phyloP scores from a whole-genome alignment of 345 rosid genomes.

The Eucalyptus marginata region DNA sequence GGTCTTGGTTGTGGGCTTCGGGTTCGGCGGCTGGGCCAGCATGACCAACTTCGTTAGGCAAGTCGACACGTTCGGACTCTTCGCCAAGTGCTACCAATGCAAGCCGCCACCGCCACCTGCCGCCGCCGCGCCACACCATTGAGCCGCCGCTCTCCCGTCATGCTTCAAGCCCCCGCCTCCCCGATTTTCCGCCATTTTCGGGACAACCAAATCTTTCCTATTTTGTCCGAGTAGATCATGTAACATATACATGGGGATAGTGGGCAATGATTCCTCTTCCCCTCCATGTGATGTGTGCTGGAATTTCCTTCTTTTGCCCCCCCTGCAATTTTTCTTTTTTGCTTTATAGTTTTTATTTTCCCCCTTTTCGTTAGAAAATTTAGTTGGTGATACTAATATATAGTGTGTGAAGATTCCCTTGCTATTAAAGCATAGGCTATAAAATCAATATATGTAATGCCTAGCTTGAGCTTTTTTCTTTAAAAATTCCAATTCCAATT shows the following conservation, averaged over 20 bases:
- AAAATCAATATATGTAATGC: slow-evolving; percentile 7
- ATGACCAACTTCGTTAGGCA: slow-evolving; percentile 80
- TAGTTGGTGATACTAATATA: slow-evolving; percentile 8
- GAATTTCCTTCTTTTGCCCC: neutral
- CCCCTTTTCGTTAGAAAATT: neutral
- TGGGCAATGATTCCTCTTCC: neutral
- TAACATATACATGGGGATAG: neutral
- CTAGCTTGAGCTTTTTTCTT: neutral
- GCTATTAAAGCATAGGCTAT: slow-evolving; percentile 22
- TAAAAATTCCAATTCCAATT: neutral
- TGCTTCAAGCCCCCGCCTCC: neutral
- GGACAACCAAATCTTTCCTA: neutral
- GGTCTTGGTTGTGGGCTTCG: slow-evolving; percentile 85
- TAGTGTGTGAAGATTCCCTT: slow-evolving; percentile 19
- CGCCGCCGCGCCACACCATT: slow-evolving; percentile 6
- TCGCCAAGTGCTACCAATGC: slow-evolving; percentile 98
- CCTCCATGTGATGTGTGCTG: neutral
- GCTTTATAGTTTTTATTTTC: neutral
- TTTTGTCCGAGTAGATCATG: neutral
- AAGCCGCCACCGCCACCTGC: slow-evolving; percentile 37
- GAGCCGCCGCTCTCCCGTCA: neutral
- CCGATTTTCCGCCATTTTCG: neutral
- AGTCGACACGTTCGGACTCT: slow-evolving; percentile 86
- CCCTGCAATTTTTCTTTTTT: neutral
- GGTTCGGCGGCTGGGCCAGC: slow-evolving; percentile 99